Base-by-base conservation (phyloP, 768 basidiomycete genomes). In the Russula vinacea region DNA sequence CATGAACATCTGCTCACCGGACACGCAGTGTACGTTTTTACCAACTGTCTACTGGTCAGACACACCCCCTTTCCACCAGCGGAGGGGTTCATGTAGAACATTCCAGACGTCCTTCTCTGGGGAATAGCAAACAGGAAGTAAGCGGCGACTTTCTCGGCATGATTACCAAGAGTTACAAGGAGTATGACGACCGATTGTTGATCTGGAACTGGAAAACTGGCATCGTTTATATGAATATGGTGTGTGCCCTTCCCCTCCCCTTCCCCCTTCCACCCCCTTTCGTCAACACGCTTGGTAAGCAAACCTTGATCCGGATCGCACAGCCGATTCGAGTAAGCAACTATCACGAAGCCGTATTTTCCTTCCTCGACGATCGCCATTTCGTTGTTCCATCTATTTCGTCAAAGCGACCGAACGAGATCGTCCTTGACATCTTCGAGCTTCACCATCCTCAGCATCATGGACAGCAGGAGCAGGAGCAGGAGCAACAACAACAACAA, bases 151-250 rank as follows among this genome's bases (percentile, higher is more conserved):
- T 50, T 19, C 14, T 61, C 10, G 60, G 60, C 11, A 50, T 50
- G 33, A 50, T 59, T 14, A 55, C 42, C 1, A 16, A n/a, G 17
- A 11, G 29, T 10, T 19, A 17, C 2, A 26, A 35, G 9, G 16
- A 13, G n/a, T n/a, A 4, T 5, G 40, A 45, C 29, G 53, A 61
- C 11, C 22, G 42, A 0, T 13, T 61, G 53, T 35, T 50, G 3
- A 61, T 61, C n/a, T 61, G 60, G 60, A 61, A 61, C 42, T 61
- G 60, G 60, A 61, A 61, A 52, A 61, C 60, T 0, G 53, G 52
- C 35, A 17, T 26, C 22, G 11, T 59, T 11, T 47, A 39, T 7
- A 35, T 59, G 22, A 60, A 44, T 29, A 60, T 42, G 59, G 59
- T 60, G 52, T 39, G 57, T 17, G 22, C 4, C 17, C 47, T 22